Percentiles rank a stretch among this genome's conserved stretches.
These are phyloP conservation scores for Boletus pseudopeckii DNA, from an alignment of 768 basidiomycete genomes.

Conservation along the genomic window DNA sequence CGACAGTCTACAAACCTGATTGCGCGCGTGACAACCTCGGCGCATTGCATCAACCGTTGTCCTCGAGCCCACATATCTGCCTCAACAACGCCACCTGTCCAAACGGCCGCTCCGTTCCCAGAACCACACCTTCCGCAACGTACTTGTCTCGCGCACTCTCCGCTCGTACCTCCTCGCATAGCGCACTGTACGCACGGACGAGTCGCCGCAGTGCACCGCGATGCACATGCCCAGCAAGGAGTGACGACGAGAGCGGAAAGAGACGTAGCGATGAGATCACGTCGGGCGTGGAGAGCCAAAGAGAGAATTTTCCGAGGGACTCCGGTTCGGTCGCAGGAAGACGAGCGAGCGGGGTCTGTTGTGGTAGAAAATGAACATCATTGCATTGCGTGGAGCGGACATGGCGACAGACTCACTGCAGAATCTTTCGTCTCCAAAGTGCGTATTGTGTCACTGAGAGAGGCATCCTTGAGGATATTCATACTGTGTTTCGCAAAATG, in stretches of 20 bases:
- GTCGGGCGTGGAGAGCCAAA: constrained; percentile 81
- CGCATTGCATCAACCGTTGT: background rate
- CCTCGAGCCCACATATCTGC: constrained; percentile 75
- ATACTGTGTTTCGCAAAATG: constrained; percentile 5
- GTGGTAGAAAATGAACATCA: background rate
- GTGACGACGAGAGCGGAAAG: constrained; percentile 63
- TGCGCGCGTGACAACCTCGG: too few relatives aligned
- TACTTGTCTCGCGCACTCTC: constrained; percentile 53
- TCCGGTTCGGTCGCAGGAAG: constrained; percentile 58
- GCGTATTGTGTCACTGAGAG: constrained; percentile 24
- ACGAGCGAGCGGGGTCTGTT: constrained; percentile 74
- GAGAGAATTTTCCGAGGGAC: constrained; percentile 68
- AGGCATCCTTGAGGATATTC: constrained; percentile 28
- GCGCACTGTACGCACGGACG: constrained; percentile 60
- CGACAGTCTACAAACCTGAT: too few relatives aligned
- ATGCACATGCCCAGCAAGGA: constrained; percentile 68
- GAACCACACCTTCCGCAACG: constrained; percentile 83
- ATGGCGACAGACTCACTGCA: constrained; percentile 10
- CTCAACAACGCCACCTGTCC: constrained; percentile 69
- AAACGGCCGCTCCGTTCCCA: constrained; percentile 82
- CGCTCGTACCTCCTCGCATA: constrained; percentile 76
- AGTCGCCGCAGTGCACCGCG: constrained; percentile 68
- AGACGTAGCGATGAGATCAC: constrained; percentile 81
- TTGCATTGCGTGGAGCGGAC: background rate
- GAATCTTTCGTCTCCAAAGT: constrained; percentile 23